phyloP scores from a whole-genome alignment of 805 yeast genomes.

The Komagataella pseudopastoris region DNA sequence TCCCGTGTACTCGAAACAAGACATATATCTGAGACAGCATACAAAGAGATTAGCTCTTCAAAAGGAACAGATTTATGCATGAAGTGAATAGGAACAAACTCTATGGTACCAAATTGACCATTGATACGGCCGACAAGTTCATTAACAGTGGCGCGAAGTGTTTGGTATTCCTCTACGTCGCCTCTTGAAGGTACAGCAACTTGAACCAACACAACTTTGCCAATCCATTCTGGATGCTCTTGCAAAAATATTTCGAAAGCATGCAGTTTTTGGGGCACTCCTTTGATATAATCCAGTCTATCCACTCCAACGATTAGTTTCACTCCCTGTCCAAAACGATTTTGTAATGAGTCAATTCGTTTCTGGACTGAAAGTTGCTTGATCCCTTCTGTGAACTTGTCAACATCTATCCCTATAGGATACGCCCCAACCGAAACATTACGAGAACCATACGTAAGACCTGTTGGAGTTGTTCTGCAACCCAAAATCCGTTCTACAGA shows the following conservation, averaged over 20 bases:
- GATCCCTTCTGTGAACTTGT: constrained; percentile 74
- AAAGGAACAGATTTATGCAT: constrained; percentile 87
- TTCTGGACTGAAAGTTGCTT: constrained; percentile 44
- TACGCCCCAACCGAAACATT: constrained; percentile 86
- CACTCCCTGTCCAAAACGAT: constrained; percentile 54
- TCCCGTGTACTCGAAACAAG: constrained; percentile 90
- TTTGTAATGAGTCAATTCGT: constrained; percentile 48
- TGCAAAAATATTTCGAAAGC: constrained; percentile 88
- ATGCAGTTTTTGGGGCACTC: constrained; percentile 94
- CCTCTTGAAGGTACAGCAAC: constrained; percentile 97
- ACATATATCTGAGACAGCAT: constrained; percentile 80
- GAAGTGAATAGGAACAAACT: constrained; percentile 95
- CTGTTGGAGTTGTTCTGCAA: constrained; percentile 80
- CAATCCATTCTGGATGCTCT: constrained; percentile 97
- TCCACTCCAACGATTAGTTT: constrained; percentile 95
- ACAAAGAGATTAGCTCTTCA: constrained; percentile 81
- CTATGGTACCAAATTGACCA: constrained; percentile 93
- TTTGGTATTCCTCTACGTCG: constrained; percentile 96
- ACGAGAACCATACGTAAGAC: constrained; percentile 66
- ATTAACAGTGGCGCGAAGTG: constrained; percentile 83
- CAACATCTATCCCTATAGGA: constrained; percentile 98
- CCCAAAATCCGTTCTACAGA: constrained; percentile 77
- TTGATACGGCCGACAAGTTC: constrained; percentile 94
- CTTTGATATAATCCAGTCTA: constrained; percentile 91
- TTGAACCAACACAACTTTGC: constrained; percentile 89